Evolutionary conservation across 73 alveolate species (phyloP).

Genomic region (Stentor coeruleus): DNA sequence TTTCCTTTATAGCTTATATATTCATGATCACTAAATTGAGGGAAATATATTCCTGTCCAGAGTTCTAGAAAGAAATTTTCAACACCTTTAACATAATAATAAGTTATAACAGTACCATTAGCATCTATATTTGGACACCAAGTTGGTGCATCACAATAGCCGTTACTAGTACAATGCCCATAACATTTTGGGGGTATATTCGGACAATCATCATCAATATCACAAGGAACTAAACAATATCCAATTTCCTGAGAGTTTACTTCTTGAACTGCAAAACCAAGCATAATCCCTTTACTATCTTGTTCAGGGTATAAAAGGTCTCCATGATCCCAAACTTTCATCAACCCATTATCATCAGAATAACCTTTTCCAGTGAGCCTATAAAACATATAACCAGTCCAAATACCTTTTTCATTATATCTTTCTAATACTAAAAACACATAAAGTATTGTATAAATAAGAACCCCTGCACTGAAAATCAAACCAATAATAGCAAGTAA

Average conservation of each 20-base stretch:
- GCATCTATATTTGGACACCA: slow-evolving; percentile 18
- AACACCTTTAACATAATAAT: not conserved
- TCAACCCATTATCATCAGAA: not conserved
- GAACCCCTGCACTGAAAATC: not conserved
- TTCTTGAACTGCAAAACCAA: not conserved
- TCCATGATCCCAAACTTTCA: slow-evolving; percentile 3
- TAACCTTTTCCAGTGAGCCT: slow-evolving; percentile 11
- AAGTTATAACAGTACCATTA: not conserved
- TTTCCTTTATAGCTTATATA: not conserved
- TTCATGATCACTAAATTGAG: not conserved
- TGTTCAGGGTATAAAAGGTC: slow-evolving; percentile 24
- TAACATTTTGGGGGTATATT: not conserved
- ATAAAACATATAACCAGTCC: slow-evolving; percentile 1
- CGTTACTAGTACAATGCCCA: not conserved
- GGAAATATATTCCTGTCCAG: slow-evolving; percentile 19
- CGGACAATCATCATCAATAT: not conserved
- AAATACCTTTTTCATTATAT: not conserved
- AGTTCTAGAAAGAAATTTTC: not conserved
- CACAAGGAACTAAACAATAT: not conserved
- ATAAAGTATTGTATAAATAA: not conserved
- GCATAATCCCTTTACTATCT: not conserved
- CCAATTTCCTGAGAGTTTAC: not conserved
- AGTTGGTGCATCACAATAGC: not conserved
- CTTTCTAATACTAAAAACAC: not conserved
- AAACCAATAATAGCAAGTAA: not conserved